A percentile compares a stretch with the other conserved stretches of the same genome.
These are phyloP conservation scores for Glycine soja DNA, from an alignment of 306 rosid species.

Conservation along the genomic window DNA sequence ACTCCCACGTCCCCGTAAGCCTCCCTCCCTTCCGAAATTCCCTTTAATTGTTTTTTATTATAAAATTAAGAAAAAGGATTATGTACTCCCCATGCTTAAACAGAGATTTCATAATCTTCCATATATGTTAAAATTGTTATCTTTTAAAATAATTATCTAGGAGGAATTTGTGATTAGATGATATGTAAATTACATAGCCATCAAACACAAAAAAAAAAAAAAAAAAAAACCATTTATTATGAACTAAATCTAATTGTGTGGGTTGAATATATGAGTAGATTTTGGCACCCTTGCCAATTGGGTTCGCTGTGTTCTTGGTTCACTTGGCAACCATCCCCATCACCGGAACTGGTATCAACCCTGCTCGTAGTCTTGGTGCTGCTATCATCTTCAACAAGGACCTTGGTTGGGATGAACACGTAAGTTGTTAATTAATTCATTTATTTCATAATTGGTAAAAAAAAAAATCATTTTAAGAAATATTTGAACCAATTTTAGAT, in stretches of 20 bases:
- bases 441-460: no score
- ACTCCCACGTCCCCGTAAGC: constrained; percentile 66
- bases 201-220: no score
- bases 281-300: constrained; percentile 65
- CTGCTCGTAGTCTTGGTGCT: constrained; percentile 66
- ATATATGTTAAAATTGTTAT: no score
- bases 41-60: background rate
- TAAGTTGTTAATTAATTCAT: constrained; percentile 19
- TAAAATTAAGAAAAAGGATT: no score
- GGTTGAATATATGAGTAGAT: constrained; percentile 32
- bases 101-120: no score
- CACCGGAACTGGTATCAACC: constrained; percentile 67
- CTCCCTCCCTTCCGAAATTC: background rate
- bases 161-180: no score
- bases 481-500: background rate
- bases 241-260: background rate
- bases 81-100: no score
- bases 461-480: no score
- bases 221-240: no score
- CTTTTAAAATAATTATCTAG: no score
- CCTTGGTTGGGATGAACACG: constrained; percentile 62
- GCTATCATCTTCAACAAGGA: constrained; percentile 63
- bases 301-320: constrained; percentile 64
- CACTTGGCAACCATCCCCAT: constrained; percentile 66
- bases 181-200: no score